These are phyloP conservation scores for Saccharomyces hybrid DNA, from an alignment of 1,139 yeast species.

Conservation along the genomic window DNA sequence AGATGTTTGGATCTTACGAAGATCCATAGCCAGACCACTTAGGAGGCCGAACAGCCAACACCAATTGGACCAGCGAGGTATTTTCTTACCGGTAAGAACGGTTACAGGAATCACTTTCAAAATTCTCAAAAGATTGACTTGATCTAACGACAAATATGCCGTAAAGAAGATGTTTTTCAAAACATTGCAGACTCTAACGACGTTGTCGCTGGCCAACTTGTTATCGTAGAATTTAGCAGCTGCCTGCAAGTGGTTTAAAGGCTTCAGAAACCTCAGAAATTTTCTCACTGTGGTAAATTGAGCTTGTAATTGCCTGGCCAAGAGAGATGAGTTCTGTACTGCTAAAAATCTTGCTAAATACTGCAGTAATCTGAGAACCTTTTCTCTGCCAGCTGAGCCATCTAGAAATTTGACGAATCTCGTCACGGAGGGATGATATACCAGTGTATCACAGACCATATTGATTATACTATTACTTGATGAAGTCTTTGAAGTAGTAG, in stretches of 20 bases:
- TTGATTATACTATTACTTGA: background rate
- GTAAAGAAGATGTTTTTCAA: conserved; percentile 67
- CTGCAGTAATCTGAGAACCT: conserved; percentile 52
- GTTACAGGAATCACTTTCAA: conserved; percentile 30
- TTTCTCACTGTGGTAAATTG: conserved; percentile 59
- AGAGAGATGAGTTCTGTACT: conserved; percentile 49
- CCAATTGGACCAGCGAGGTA: conserved; percentile 42
- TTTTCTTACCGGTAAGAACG: conserved; percentile 30
- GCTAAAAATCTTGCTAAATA: conserved; percentile 70
- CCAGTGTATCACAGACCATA: conserved; percentile 7
- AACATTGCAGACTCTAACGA: conserved; percentile 45
- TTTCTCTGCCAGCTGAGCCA: conserved; percentile 68
- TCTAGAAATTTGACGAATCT: conserved; percentile 61
- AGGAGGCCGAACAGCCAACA: conserved; percentile 74
- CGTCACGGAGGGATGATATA: conserved; percentile 56
- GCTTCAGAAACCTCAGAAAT: conserved; percentile 78
- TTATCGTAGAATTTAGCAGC: conserved; percentile 66
- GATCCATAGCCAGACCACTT: conserved; percentile 50
- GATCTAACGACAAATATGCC: conserved; percentile 68
- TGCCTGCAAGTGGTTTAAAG: conserved; percentile 62
- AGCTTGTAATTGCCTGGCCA: conserved; percentile 49
- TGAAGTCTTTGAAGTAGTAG: background rate
- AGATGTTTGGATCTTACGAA: conserved; percentile 40
- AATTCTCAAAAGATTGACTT: conserved; percentile 59
- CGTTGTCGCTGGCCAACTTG: conserved; percentile 56